A percentile compares a stretch with the other conserved stretches of the same genome.
Conservation (phyloP, 2,329 filamentous ascomycete species). For the Colletotrichum theobromicola region DNA sequence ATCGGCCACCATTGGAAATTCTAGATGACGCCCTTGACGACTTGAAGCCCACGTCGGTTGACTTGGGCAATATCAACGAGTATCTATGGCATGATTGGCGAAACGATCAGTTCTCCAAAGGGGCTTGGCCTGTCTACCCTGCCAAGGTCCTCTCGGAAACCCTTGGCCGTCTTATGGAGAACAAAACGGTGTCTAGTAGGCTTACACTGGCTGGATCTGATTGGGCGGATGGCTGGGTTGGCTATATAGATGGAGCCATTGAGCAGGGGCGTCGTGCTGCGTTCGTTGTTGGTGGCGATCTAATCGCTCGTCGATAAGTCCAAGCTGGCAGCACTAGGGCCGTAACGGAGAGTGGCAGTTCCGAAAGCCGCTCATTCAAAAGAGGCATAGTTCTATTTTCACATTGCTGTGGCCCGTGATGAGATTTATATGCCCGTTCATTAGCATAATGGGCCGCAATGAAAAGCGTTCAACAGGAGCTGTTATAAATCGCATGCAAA, state of each 20-base stretch:
- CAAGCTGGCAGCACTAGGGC: neutral
- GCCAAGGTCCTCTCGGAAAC: neutral
- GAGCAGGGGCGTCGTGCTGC: neutral
- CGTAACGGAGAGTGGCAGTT: neutral
- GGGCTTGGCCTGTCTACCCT: neutral
- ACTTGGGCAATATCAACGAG: neutral
- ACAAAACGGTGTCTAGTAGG: neutral
- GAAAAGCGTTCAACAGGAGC: neutral
- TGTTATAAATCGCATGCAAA: neutral
- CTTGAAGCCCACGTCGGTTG: neutral
- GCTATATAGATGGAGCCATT: neutral
- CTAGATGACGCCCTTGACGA: neutral
- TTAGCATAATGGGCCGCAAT: neutral
- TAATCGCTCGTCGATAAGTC: neutral
- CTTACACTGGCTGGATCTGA: neutral
- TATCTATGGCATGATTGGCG: neutral
- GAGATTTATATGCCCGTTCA: rapidly evolving
- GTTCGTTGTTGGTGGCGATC: neutral
- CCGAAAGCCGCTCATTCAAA: neutral
- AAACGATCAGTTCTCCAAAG: neutral
- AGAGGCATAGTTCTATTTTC: neutral
- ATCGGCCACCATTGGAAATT: neutral
- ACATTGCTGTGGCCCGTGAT: neutral
- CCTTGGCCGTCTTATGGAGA: neutral
- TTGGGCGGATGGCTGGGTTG: neutral